Evolutionary conservation across 305 asterid species (phyloP).

Genomic region (Fraxinus ornus): DNA sequence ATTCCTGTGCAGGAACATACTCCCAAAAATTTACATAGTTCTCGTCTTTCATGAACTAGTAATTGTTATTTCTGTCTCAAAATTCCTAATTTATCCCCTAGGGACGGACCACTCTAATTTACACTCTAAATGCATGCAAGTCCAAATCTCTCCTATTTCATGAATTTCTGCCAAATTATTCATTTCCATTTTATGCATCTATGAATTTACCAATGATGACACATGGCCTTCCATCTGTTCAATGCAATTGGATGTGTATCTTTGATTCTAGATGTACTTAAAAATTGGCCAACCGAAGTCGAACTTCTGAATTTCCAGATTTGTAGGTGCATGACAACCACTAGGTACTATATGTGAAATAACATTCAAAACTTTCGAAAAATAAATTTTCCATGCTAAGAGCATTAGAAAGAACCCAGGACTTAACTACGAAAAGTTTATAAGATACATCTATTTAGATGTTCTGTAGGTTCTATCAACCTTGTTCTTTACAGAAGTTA

Average conservation of each 20-base stretch:
- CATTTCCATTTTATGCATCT: not conserved
- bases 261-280: not conserved
- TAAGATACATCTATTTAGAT: not conserved
- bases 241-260: not conserved
- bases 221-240: not conserved
- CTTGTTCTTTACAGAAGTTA: slow-evolving; percentile 10
- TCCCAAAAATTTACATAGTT: not conserved
- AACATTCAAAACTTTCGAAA: not conserved
- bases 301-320: slow-evolving; percentile 2
- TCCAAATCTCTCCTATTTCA: not conserved
- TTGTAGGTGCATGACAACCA: slow-evolving; percentile 3
- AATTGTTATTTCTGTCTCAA: not conserved
- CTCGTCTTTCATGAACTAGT: not conserved
- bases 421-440: not conserved
- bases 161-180: not conserved
- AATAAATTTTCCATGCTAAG: not conserved
- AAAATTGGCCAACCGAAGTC: not conserved
- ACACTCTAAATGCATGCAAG: not conserved
- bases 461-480: slow-evolving; percentile 1
- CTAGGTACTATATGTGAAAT: not conserved
- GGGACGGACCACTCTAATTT: not conserved
- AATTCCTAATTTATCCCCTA: not conserved
- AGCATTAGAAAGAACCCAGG: not conserved
- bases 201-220: not conserved
- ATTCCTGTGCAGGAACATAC: not conserved